Evolutionary conservation across 2,329 filamentous ascomycete genomes (phyloP), one percentile per base, ranked within the genome.

Genomic region (Dissoconium aciculare): DNA sequence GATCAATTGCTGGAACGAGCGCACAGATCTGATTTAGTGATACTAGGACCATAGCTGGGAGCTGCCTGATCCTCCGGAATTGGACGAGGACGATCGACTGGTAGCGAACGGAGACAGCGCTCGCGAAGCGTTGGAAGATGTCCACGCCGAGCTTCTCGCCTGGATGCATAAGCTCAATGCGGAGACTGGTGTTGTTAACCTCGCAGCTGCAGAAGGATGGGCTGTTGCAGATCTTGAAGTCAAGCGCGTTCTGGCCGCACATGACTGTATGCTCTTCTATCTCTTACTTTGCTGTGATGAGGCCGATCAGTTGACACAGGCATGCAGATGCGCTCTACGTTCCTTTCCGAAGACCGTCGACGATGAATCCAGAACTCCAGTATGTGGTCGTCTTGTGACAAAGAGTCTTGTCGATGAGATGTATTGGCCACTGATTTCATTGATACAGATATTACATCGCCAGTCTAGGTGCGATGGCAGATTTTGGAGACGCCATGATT

Each of bases 401-500:
- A n/a, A n/a, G n/a, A n/a, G n/a, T n/a, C n/a, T n/a, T n/a, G n/a
- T n/a, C n/a, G n/a, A n/a, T n/a, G n/a, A n/a, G n/a, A n/a, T 26
- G 21, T 10, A 4, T 11, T 11, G 15, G 12, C 11, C 21, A 31
- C 25, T 29, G 24, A 34, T 26, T 13, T 10, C 12, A 14, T 17
- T 14, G 15, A 23, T 23, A 12, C 41, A 51, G 40, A 44, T 63
- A 62, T n/a, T 23, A 23, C 25, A 60, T 65, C 41, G 68, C 71
- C 29, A 68, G 71, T 39, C 57, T 82, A 13, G 77, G 77, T 13
- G 64, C 64, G 10, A 50, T 72, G 5, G 63, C 66, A 23, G 67
- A 77, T 45, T 78, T 79, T 50, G 63, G 68, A 4, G 71, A 78
- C 44, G 46, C 56, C 1, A 53, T 74, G n/a, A 54, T 82, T 11